Conservation (phyloP, 106 monocot species). For the Acorus gramineus region DNA sequence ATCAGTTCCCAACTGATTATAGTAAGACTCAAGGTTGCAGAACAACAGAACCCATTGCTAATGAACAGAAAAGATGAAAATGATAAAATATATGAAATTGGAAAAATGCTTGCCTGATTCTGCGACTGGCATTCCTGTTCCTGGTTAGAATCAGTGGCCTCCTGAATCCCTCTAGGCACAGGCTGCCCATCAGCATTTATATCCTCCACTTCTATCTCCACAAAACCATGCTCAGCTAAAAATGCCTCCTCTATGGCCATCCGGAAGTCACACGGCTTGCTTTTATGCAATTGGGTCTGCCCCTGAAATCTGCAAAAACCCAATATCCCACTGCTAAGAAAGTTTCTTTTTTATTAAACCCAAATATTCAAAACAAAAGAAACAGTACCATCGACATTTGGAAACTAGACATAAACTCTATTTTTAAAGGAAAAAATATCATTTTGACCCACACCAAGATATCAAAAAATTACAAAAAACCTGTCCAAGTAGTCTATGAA, state of each 20-base stretch:
- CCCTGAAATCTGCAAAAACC: conserved; percentile 60
- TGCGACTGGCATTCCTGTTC: conserved; percentile 59
- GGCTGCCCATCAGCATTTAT: conserved; percentile 10
- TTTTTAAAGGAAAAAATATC: neutral
- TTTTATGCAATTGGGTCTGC: conserved; percentile 64
- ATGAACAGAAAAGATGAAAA: conserved; percentile 1
- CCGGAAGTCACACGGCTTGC: conserved; percentile 47
- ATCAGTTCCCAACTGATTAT: too few relatives aligned
- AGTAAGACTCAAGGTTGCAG: too few relatives aligned
- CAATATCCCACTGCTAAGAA: too few relatives aligned
- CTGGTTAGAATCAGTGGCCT: conserved; percentile 58
- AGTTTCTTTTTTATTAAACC: neutral
- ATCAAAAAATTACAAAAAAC: conserved; percentile 16
- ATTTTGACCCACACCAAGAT: neutral
- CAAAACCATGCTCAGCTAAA: conserved; percentile 70
- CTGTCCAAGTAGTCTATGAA: conserved; percentile 85
- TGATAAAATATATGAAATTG: neutral
- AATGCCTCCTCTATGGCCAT: conserved; percentile 90
- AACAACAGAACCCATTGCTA: neutral
- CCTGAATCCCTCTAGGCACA: conserved; percentile 25
- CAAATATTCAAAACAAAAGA: neutral
- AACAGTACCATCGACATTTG: neutral
- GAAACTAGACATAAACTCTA: neutral
- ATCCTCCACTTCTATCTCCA: conserved; percentile 18
- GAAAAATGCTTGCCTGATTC: conserved; percentile 21